Evolutionary conservation across 345 rosid genomes (phyloP), one percentile per base, ranked within the genome.

Genomic region (Luvunga scandens): DNA sequence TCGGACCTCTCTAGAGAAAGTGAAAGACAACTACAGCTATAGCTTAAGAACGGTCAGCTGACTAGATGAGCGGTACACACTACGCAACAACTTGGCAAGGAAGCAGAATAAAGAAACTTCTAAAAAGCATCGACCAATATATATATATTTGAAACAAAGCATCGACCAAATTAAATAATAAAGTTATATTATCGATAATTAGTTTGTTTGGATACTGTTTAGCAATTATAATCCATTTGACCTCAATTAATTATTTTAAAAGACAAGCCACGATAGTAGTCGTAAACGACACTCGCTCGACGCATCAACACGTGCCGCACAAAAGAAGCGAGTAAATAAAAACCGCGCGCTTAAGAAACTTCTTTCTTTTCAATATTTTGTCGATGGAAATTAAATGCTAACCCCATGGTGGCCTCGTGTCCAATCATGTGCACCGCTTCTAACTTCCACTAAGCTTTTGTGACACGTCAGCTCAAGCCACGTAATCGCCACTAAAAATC

Each of bases 71-170:
- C n/a, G 65, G 31, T 22, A 24, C 13, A 30, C 19, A 45, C 50
- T 45, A 45, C 50, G 16, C 39, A 73, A 25, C 66, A 16, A 61
- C 77, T 73, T 73, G 19, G 7, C 5, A 16, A 27, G 25, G 68
- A 61, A 73, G 77, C 12, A 13, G 77, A 73, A 60, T 16, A 34
- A 73, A 61, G 77, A 75, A 75, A 75, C 77, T 75, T 75, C 45
- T 5, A 55, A 62, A 55, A 71, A 71, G 65, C 50, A 21, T 71
- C 75, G 7, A 70, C 18, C 22, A 53, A 45, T 45, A 45, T 12
- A 13, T 13, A 45, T 13, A 1, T 45, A 42, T 45, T 45, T 45
- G 50, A 13, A 45, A 45, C 16, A 55, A 71, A 55, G 75, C 65
- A 53, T 71, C 63, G 13, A 70, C 25, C 57, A 1, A 53, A 50